Evolutionary conservation across 2,329 filamentous ascomycete species (phyloP).

Genomic region (Sporothrix brunneoviolacea): DNA sequence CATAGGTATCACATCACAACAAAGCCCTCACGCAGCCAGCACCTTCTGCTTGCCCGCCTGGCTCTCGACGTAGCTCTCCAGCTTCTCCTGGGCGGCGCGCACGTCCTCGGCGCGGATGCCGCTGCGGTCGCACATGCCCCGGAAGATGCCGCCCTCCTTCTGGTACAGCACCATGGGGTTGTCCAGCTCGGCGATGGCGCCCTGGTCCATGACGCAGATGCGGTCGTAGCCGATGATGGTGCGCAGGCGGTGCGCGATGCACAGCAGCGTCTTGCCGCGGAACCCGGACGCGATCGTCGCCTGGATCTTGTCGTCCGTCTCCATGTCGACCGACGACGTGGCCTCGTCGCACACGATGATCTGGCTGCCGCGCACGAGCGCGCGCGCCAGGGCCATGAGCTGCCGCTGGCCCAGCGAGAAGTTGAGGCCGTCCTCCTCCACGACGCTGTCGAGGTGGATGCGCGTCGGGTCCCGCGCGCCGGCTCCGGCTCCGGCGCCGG

Average conservation of each 20-base stretch:
- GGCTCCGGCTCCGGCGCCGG: not conserved
- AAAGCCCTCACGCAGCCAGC: no score
- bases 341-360: slow-evolving; percentile 98
- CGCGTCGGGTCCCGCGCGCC: slow-evolving; percentile 37
- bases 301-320: slow-evolving; percentile 95
- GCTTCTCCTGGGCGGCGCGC: slow-evolving; percentile 27
- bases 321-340: slow-evolving; percentile 87
- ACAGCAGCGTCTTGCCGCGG: slow-evolving; percentile 77
- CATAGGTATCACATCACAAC: slow-evolving; percentile 6
- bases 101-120: slow-evolving; percentile 61
- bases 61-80: slow-evolving; percentile 17
- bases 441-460: slow-evolving; percentile 74
- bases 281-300: slow-evolving; percentile 79
- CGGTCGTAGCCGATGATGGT: slow-evolving; percentile 93
- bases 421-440: slow-evolving; percentile 93
- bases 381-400: slow-evolving; percentile 87
- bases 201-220: slow-evolving; percentile 93
- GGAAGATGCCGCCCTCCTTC: slow-evolving; percentile 65
- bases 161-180: slow-evolving; percentile 68
- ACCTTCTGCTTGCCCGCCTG: slow-evolving; percentile 10
- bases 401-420: slow-evolving; percentile 94
- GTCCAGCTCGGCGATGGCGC: slow-evolving; percentile 80
- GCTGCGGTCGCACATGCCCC: slow-evolving; percentile 81
- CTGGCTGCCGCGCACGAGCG: slow-evolving; percentile 76
- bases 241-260: slow-evolving; percentile 84